These are phyloP conservation scores for Fraxinus americana DNA, from an alignment of 257 asterid species.

Conservation along the genomic window DNA sequence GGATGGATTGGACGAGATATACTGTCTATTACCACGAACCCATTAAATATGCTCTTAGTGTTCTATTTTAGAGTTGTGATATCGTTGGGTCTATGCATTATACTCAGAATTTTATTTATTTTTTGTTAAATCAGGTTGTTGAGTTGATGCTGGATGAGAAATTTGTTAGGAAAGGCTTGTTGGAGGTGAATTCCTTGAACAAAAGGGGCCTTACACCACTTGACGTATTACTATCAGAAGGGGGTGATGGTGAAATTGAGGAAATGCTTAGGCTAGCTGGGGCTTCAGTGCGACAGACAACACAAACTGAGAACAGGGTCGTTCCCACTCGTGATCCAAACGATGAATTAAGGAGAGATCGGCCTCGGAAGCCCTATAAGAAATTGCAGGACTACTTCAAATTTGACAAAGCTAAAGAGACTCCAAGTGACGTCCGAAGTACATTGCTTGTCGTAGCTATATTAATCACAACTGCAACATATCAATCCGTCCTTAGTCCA, in stretches of 20 bases:
- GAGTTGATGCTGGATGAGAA: slow-evolving; percentile 40
- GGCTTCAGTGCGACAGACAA: background rate
- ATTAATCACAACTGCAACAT: slow-evolving; percentile 49
- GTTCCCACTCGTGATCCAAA: background rate
- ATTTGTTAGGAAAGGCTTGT: slow-evolving; percentile 14
- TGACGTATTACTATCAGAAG: slow-evolving; percentile 31
- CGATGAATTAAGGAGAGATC: background rate
- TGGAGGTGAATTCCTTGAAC: slow-evolving; percentile 50
- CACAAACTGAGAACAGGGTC: background rate
- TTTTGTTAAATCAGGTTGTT: slow-evolving; percentile 31
- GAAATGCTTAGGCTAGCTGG: slow-evolving; percentile 18
- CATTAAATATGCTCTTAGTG: background rate
- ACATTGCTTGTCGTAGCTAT: slow-evolving; percentile 44
- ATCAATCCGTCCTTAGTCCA: slow-evolving; percentile 57
- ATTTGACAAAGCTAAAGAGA: slow-evolving; percentile 29
- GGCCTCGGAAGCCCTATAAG: slow-evolving; percentile 22
- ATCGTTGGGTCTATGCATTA: background rate
- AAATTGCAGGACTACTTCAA: slow-evolving; percentile 39
- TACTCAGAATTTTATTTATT: background rate
- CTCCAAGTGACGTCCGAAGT: slow-evolving; percentile 43
- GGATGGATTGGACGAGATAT: no score
- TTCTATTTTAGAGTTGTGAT: background rate
- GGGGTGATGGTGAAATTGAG: slow-evolving; percentile 28
- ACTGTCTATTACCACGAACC: no score
- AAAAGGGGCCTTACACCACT: slow-evolving; percentile 48